phyloP scores from a whole-genome alignment of 1,284 basidiomycete species.

The Cutaneotrichosporon sp. region DNA sequence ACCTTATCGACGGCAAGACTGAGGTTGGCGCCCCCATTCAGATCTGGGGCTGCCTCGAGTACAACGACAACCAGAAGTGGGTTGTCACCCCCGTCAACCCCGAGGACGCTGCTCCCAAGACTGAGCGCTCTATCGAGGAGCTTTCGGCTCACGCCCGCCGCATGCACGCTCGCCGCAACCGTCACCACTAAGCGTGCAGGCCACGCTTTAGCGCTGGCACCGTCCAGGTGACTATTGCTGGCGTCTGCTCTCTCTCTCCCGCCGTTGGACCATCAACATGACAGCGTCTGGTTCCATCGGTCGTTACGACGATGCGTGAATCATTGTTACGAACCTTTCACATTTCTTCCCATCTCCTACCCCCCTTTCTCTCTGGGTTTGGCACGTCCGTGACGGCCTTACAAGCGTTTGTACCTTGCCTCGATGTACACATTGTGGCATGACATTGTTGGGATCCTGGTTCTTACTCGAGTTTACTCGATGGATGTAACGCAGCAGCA shows the following conservation, averaged over 20 bases:
- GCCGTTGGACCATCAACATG: no score
- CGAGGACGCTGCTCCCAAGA: background rate
- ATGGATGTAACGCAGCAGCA: no score
- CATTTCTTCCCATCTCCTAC: background rate
- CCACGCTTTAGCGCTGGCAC: background rate
- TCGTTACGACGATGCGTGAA: background rate
- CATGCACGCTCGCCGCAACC: slow-evolving; percentile 6
- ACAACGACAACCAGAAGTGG: slow-evolving; percentile 43
- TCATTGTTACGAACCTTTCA: slow-evolving; percentile 4
- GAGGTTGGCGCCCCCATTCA: slow-evolving; percentile 33
- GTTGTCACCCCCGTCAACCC: slow-evolving; percentile 24
- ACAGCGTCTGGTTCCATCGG: background rate
- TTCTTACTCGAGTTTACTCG: background rate
- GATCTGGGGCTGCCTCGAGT: slow-evolving; percentile 33
- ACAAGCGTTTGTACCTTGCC: background rate
- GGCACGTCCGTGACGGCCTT: background rate
- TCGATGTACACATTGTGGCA: no score
- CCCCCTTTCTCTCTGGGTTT: background rate
- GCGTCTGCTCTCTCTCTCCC: background rate
- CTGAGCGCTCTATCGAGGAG: background rate
- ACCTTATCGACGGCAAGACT: slow-evolving; percentile 32
- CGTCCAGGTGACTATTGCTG: no score
- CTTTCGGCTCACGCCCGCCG: background rate
- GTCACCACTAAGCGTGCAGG: slow-evolving; percentile 5
- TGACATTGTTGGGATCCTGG: no score